Evolutionary conservation across 2,329 filamentous ascomycete species (phyloP).

Genomic region (Xylariaceae sp.): DNA sequence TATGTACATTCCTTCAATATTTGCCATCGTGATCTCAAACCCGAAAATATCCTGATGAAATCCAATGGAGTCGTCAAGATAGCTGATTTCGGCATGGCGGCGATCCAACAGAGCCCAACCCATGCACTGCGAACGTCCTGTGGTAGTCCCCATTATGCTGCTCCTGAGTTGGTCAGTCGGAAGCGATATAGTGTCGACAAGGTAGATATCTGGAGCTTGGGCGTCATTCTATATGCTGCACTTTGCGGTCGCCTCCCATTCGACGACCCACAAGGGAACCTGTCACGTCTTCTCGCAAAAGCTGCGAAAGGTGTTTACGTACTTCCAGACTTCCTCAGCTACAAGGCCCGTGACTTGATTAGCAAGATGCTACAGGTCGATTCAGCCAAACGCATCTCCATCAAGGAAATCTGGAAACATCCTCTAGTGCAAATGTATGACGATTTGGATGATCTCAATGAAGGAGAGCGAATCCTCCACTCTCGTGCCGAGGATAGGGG

Average conservation of each 20-base stretch:
- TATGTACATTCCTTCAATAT: slow-evolving; percentile 95
- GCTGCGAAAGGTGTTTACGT: slow-evolving; percentile 58
- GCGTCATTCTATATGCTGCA: slow-evolving; percentile 84
- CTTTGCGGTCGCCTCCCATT: slow-evolving; percentile 83
- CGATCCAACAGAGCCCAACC: slow-evolving; percentile 73
- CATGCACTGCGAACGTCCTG: slow-evolving; percentile 84
- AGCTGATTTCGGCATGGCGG: slow-evolving; percentile 97
- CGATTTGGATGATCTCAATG: slow-evolving; percentile 63
- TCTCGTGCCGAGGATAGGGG: slow-evolving; percentile 51
- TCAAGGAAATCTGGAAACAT: slow-evolving; percentile 81
- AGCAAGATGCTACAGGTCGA: slow-evolving; percentile 73
- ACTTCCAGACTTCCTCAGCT: slow-evolving; percentile 59
- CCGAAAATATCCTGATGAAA: slow-evolving; percentile 91
- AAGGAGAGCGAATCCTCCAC: slow-evolving; percentile 50
- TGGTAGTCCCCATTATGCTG: slow-evolving; percentile 94
- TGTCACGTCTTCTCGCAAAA: slow-evolving; percentile 58
- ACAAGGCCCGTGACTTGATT: slow-evolving; percentile 74
- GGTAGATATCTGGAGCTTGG: slow-evolving; percentile 93
- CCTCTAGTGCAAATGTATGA: slow-evolving; percentile 83
- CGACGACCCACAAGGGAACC: slow-evolving; percentile 53
- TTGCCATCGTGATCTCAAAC: slow-evolving; percentile 93
- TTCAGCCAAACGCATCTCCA: slow-evolving; percentile 72
- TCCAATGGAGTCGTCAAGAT: slow-evolving; percentile 77
- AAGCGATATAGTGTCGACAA: slow-evolving; percentile 70
- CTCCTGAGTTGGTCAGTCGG: slow-evolving; percentile 79